Conservation (phyloP, 805 yeast genomes). For the Debaryomyces maramus region DNA sequence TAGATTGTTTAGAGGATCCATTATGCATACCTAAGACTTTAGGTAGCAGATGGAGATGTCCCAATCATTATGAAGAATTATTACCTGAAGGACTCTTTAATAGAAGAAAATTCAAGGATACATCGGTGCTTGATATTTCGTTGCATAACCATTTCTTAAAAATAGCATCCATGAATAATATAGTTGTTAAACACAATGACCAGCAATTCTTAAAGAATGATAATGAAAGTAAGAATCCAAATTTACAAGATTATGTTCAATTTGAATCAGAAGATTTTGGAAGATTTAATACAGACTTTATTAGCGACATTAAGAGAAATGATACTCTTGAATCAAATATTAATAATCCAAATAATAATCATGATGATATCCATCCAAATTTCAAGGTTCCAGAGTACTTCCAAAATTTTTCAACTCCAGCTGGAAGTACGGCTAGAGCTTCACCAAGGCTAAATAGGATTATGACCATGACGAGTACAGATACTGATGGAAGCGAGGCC, state of each 20-base stretch:
- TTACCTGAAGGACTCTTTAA: slow-evolving; percentile 37
- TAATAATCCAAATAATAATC: slow-evolving; percentile 10
- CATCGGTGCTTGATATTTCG: slow-evolving; percentile 53
- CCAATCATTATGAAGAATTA: slow-evolving; percentile 68
- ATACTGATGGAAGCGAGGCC: slow-evolving; percentile 17
- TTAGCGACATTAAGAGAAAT: slow-evolving; percentile 6
- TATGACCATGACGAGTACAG: slow-evolving; percentile 18
- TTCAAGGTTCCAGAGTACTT: slow-evolving; percentile 32
- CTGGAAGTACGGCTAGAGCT: slow-evolving; percentile 23
- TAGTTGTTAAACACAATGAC: slow-evolving; percentile 33
- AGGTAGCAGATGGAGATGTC: slow-evolving; percentile 88
- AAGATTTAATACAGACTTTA: slow-evolving; percentile 9
- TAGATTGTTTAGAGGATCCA: slow-evolving; percentile 83
- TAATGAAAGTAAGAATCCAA: slow-evolving; percentile 13
- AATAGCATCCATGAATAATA: slow-evolving; percentile 28
- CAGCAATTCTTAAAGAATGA: slow-evolving; percentile 30
- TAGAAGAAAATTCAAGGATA: slow-evolving; percentile 51
- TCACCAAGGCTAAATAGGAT: slow-evolving; percentile 16
- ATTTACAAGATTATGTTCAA: slow-evolving; percentile 31
- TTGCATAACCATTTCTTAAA: slow-evolving; percentile 34
- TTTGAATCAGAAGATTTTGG: slow-evolving; percentile 26
- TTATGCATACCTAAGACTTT: slow-evolving; percentile 67
- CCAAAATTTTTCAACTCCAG: slow-evolving; percentile 19
- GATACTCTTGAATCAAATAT: slow-evolving; percentile 8
- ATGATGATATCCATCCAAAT: slow-evolving; percentile 21